phyloP scores from a whole-genome alignment of 192 early-diverging fungal genomes.

The Phlyctochytrium bullatum region DNA sequence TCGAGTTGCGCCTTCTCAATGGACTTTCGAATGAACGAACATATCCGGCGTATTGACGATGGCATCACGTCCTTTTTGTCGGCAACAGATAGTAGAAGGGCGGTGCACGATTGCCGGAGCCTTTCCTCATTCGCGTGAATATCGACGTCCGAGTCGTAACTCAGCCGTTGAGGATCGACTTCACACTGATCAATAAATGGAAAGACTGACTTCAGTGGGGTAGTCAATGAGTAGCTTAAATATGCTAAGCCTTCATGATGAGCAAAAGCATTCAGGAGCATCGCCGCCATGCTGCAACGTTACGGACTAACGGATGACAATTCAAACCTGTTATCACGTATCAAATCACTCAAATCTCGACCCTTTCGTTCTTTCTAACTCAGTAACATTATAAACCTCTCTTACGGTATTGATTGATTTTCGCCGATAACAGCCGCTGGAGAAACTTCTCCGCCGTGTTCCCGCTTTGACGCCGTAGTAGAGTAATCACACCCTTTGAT shows the following conservation, averaged over 20 bases:
- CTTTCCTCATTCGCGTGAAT: slow-evolving; percentile 9
- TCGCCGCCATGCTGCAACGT: slow-evolving; percentile 41
- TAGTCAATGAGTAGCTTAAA: slow-evolving; percentile 21
- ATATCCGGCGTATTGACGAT: background rate
- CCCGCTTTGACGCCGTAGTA: slow-evolving; percentile 27
- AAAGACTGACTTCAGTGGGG: slow-evolving; percentile 26
- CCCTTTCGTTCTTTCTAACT: slow-evolving; percentile 28
- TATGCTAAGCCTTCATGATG: slow-evolving; percentile 33
- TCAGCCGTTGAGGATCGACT: slow-evolving; percentile 36
- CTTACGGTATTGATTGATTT: slow-evolving; percentile 36
- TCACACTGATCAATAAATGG: slow-evolving; percentile 34
- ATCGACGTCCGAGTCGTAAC: background rate
- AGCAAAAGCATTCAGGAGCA: slow-evolving; percentile 45
- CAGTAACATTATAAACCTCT: background rate
- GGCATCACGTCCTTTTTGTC: background rate
- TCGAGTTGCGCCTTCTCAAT: slow-evolving; percentile 1
- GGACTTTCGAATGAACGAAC: background rate
- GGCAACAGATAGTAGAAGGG: background rate
- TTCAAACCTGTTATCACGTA: slow-evolving; percentile 43
- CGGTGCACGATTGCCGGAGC: slow-evolving; percentile 8
- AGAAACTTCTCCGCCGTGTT: slow-evolving; percentile 34
- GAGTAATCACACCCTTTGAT: slow-evolving; percentile 34
- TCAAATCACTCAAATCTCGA: slow-evolving; percentile 41
- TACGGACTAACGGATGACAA: slow-evolving; percentile 8
- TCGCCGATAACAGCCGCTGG: slow-evolving; percentile 30